A percentile compares a stretch with the other conserved stretches of the same genome.
Evolutionary conservation across 192 early-diverging fungal species (phyloP).

Genomic region (Coemansia sp.): DNA sequence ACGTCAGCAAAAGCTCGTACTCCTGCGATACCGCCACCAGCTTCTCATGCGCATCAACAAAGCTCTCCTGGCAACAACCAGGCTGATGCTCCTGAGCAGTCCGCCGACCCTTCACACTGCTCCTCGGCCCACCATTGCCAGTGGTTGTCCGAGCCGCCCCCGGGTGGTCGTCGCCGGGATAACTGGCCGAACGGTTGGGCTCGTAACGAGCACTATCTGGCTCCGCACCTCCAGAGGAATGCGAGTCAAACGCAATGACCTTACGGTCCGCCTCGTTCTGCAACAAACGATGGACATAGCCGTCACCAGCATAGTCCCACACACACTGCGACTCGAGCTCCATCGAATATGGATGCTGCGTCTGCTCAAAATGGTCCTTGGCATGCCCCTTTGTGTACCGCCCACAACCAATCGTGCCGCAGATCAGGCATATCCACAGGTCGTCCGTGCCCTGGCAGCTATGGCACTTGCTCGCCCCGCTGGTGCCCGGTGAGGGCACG

Average conservation of each 20-base stretch:
- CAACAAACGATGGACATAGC: conserved; percentile 90
- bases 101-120: background rate
- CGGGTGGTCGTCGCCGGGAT: no score
- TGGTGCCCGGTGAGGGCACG: no score
- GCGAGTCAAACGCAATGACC: conserved; percentile 82
- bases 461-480: conserved; percentile 55
- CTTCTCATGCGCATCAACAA: conserved; percentile 56
- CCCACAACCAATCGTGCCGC: conserved; percentile 94
- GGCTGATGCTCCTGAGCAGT: no score
- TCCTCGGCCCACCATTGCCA: no score
- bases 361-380: conserved; percentile 76
- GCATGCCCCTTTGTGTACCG: conserved; percentile 89
- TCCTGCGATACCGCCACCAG: conserved; percentile 71
- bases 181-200: no score
- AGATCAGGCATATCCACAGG: conserved; percentile 97
- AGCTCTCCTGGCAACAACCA: conserved; percentile 10
- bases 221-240: no score
- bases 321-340: conserved; percentile 94
- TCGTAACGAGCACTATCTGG: no score
- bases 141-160: no score
- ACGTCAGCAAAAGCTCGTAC: conserved; percentile 73
- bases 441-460: conserved; percentile 69
- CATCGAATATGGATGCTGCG: conserved; percentile 81
- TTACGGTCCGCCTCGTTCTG: conserved; percentile 91
- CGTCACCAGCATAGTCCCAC: conserved; percentile 98